Conservation (phyloP, 768 basidiomycete species). For the Suillus subluteus region DNA sequence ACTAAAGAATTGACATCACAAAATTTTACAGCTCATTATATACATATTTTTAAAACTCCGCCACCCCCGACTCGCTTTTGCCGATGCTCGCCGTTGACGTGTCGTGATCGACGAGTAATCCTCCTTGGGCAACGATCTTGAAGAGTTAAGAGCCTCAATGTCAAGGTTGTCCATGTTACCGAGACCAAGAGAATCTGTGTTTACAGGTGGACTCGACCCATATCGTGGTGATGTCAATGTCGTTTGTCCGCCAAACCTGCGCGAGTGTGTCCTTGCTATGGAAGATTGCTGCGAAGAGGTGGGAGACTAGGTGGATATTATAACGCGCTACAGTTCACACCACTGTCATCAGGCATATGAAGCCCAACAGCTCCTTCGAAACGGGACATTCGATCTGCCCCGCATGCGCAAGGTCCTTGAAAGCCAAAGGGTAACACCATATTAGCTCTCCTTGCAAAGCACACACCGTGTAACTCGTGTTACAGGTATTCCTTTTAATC, state of each 20-base stretch:
- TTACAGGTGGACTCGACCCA: conserved; percentile 66
- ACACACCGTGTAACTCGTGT: conserved; percentile 9
- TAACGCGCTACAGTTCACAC: conserved; percentile 11
- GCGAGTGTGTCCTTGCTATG: conserved; percentile 77
- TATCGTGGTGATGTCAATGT: conserved; percentile 66
- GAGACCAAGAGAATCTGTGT: conserved; percentile 65
- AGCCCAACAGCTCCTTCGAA: conserved; percentile 67
- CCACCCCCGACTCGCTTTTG: conserved; percentile 19
- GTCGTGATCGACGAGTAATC: conserved; percentile 5
- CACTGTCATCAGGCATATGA: conserved; percentile 55
- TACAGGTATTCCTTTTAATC: conserved; percentile 73
- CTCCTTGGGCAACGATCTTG: not conserved
- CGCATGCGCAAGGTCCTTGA: conserved; percentile 70
- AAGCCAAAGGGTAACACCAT: conserved; percentile 59
- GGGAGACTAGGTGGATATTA: conserved; percentile 13
- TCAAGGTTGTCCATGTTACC: conserved; percentile 55
- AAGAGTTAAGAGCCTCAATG: conserved; percentile 33
- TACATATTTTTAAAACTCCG: conserved; percentile 35
- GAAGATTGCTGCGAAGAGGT: conserved; percentile 85
- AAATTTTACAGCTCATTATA: conserved; percentile 32
- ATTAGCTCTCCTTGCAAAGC: not conserved
- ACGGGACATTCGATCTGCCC: conserved; percentile 72
- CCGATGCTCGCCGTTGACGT: conserved; percentile 18
- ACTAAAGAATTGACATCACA: conserved; percentile 43
- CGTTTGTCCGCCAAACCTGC: conserved; percentile 70